Evolutionary conservation across 495 filamentous ascomycete species (phyloP), one percentile per base, ranked within the genome.

Genomic region (Podospora tetraspora): DNA sequence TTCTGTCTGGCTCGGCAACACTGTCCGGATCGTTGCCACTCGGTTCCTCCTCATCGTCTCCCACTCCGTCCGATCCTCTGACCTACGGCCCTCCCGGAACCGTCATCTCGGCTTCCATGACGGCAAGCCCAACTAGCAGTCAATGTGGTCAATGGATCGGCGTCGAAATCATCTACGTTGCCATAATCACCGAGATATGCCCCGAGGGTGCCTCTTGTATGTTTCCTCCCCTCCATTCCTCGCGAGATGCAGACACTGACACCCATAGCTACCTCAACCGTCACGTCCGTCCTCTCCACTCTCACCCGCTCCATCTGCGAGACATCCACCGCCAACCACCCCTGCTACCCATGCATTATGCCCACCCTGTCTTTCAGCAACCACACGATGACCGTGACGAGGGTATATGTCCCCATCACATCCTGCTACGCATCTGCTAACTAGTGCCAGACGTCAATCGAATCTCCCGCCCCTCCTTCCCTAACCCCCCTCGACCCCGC

Each of bases 311-410:
- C 79, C n/a, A 82, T 82, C 62, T 81, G 77, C 72, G 69, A 78
- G 32, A 78, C 77, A 7, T 71, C 73, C 1, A 74, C 74, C 3
- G 67, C 77, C 2, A 73, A 72, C 60, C 71, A 69, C 32, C 78
- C 79, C 10, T 82, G 80, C 66, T 82, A 81, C 24, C 75, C 76
- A 13, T 82, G 80, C 63, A 71, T 75, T 29, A 70, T 72, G 57
- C 69, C 66, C 11, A 68, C 72, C 13, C 69, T 69, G 13, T 19
- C 70, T 12, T 59, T 74, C 1, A 60, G 62, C 12, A 67, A 70
- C 21, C 69, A 73, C 66, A 72, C 71, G n/a, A 70, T 74, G 23
- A 82, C 79, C 0, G 77, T 78, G 32, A 78, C 78, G 3, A 64
- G 74, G 59, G 76, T 77, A 72, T 23, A 72, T 23, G 52, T 69